phyloP scores from a whole-genome alignment of 331 rosid genomes.

The Malus hybrid region DNA sequence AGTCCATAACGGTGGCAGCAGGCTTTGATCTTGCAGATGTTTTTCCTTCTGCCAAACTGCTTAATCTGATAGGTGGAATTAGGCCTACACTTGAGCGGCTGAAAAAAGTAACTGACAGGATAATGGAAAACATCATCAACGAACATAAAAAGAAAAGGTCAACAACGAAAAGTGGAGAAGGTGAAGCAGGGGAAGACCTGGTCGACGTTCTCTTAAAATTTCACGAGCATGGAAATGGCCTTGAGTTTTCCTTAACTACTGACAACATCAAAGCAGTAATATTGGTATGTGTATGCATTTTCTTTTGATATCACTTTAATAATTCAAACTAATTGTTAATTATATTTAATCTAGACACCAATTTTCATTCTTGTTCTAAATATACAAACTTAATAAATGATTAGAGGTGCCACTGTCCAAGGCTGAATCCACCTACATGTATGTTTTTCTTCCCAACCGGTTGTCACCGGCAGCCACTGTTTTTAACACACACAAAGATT shows the following conservation, averaged over 20 bases:
- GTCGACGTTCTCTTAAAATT: constrained; percentile 7
- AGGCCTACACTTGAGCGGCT: constrained; percentile 30
- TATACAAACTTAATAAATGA: no score
- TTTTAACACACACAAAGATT: no score
- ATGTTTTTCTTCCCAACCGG: no score
- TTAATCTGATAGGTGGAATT: constrained; percentile 19
- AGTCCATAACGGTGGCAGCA: background rate
- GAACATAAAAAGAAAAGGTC: constrained; percentile 19
- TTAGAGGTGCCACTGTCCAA: no score
- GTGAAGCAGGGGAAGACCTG: constrained; percentile 4
- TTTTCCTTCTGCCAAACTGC: constrained; percentile 35
- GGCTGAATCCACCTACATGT: no score
- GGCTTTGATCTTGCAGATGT: constrained; percentile 43
- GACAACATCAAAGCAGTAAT: constrained; percentile 14
- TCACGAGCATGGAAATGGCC: background rate
- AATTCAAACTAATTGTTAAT: no score
- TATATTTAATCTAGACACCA: no score
- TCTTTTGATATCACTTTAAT: no score
- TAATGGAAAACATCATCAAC: constrained; percentile 31
- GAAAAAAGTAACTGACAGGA: constrained; percentile 27
- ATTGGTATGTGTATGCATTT: background rate
- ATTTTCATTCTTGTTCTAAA: no score
- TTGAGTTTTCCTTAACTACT: background rate
- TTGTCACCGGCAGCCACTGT: no score
- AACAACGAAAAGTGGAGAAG: background rate